These are phyloP conservation scores for Vigna reflexopilosa DNA, from an alignment of 306 rosid genomes.

Conservation along the genomic window DNA sequence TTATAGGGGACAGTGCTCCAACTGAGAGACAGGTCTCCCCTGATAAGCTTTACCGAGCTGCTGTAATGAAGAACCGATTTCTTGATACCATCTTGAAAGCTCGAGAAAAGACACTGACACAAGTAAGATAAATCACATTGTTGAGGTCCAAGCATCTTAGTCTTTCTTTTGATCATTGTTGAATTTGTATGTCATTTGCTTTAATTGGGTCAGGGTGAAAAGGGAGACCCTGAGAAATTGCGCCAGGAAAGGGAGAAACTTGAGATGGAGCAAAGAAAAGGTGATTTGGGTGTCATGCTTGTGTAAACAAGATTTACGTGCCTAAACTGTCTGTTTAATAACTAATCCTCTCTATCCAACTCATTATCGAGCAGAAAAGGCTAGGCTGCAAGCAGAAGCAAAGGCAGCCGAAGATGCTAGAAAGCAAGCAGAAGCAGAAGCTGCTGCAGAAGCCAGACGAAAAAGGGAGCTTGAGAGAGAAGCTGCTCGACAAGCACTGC, in stretches of 20 bases:
- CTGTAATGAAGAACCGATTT: conserved; percentile 73
- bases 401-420: conserved; percentile 88
- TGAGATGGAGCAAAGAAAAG: conserved; percentile 76
- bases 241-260: conserved; percentile 73
- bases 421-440: conserved; percentile 74
- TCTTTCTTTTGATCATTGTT: conserved; percentile 33
- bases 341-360: conserved; percentile 26
- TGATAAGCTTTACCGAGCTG: conserved; percentile 71
- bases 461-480: conserved; percentile 89
- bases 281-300: conserved; percentile 35
- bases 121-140: conserved; percentile 55
- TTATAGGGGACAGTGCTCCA: conserved; percentile 69
- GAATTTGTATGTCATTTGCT: conserved; percentile 32
- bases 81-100: conserved; percentile 88
- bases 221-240: conserved; percentile 85
- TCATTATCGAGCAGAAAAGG: conserved; percentile 66
- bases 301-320: conserved; percentile 28
- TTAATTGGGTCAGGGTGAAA: conserved; percentile 65
- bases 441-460: conserved; percentile 77
- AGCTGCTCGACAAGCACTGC: conserved; percentile 86
- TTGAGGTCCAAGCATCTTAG: conserved; percentile 33
- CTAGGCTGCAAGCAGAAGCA: conserved; percentile 85
- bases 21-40: conserved; percentile 77
- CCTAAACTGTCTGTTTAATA: conserved; percentile 22
- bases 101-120: conserved; percentile 75